phyloP scores from a whole-genome alignment of 148 eudicot genomes.

The Chenopodium formosanum region DNA sequence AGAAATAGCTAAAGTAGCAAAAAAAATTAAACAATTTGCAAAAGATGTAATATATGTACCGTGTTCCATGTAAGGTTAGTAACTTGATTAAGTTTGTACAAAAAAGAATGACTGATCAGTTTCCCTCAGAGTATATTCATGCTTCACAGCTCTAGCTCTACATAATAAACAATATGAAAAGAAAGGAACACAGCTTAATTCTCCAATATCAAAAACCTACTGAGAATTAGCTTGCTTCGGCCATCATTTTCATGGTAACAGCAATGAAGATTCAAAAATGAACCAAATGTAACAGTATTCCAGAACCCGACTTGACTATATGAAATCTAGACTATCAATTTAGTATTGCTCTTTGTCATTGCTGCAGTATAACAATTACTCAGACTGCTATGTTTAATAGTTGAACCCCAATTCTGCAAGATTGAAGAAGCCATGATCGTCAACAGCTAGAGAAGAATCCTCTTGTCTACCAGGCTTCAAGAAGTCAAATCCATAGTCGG shows the following conservation, averaged over 20 bases:
- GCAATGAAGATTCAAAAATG: not conserved
- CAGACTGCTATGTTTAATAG: not conserved
- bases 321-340: not conserved
- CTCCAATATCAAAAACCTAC: slow-evolving; percentile 7
- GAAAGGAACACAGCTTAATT: not conserved
- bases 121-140: not conserved
- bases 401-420: slow-evolving; percentile 30
- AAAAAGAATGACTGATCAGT: not conserved
- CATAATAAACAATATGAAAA: not conserved
- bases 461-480: slow-evolving; percentile 47
- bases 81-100: not conserved
- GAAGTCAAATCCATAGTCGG: slow-evolving; percentile 42
- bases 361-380: not conserved
- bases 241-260: not conserved
- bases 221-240: slow-evolving; percentile 6
- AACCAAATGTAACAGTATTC: not conserved
- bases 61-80: not conserved
- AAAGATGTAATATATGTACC: too few species aligned
- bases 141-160: not conserved
- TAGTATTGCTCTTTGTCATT: not conserved
- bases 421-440: slow-evolving; percentile 29
- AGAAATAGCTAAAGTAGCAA: not conserved
- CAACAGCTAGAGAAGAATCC: slow-evolving; percentile 30
- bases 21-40: not conserved
- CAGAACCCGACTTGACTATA: not conserved